Percentiles rank a stretch among this genome's conserved stretches.
These are phyloP conservation scores for Rhizophagus sp. DNA, from an alignment of 192 early-diverging fungal species.

Conservation along the genomic window DNA sequence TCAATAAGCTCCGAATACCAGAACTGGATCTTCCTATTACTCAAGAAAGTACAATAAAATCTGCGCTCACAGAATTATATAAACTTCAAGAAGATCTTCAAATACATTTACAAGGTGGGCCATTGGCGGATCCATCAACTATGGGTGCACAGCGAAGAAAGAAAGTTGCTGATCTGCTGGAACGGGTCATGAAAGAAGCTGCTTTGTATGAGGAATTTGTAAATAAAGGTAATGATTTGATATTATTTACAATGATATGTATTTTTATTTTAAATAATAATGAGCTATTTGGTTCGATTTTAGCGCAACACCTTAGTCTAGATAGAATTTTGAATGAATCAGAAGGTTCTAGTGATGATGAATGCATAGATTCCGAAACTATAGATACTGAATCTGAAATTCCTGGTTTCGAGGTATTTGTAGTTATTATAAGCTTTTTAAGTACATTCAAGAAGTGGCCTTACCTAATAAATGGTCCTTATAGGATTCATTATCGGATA, in stretches of 20 bases:
- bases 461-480: neutral
- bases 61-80: slow-evolving; percentile 51
- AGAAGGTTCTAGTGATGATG: slow-evolving; percentile 47
- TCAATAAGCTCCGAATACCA: slow-evolving; percentile 53
- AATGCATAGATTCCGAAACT: slow-evolving; percentile 45
- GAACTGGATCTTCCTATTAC: slow-evolving; percentile 57
- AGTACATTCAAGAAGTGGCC: slow-evolving; percentile 12
- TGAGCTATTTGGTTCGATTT: neutral
- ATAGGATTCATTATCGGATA: slow-evolving; percentile 30
- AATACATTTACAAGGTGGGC: slow-evolving; percentile 63
- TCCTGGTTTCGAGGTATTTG: slow-evolving; percentile 43
- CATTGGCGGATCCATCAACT: slow-evolving; percentile 43
- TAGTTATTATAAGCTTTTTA: neutral
- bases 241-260: neutral
- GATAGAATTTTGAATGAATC: slow-evolving; percentile 63
- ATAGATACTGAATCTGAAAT: slow-evolving; percentile 50
- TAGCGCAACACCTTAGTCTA: slow-evolving; percentile 55
- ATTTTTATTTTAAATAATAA: neutral
- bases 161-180: slow-evolving; percentile 50
- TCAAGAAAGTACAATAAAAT: slow-evolving; percentile 54
- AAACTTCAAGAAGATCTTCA: slow-evolving; percentile 59
- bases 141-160: slow-evolving; percentile 46
- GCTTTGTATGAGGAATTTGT: slow-evolving; percentile 65
- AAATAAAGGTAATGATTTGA: slow-evolving; percentile 46
- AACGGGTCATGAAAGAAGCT: slow-evolving; percentile 53